Conservation (phyloP, 805 yeast genomes). For the Lachancea sp. region DNA sequence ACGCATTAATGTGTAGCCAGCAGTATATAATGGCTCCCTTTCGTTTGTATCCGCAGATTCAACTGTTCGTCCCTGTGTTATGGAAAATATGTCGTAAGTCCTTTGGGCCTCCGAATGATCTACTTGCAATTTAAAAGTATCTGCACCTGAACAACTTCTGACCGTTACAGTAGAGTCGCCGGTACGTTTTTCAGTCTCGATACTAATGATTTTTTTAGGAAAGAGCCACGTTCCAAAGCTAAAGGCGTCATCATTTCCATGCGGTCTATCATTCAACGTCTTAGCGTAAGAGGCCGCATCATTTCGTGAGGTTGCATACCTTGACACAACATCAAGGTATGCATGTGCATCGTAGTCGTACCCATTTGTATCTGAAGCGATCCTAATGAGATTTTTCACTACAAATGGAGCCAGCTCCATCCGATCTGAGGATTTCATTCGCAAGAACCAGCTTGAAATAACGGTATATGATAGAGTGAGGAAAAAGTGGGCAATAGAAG, state of each 20-base stretch:
- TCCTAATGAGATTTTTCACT: slow-evolving; percentile 44
- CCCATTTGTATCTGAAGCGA: slow-evolving; percentile 35
- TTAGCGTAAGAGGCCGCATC: slow-evolving; percentile 41
- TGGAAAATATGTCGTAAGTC: slow-evolving; percentile 21
- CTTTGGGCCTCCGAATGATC: slow-evolving; percentile 34
- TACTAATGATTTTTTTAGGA: slow-evolving; percentile 51
- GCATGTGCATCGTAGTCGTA: slow-evolving; percentile 49
- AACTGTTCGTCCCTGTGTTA: slow-evolving; percentile 15
- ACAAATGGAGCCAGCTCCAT: slow-evolving; percentile 56
- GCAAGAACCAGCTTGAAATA: slow-evolving; percentile 65
- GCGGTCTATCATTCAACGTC: slow-evolving; percentile 23
- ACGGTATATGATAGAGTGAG: slow-evolving; percentile 60
- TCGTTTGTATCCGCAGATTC: slow-evolving; percentile 38
- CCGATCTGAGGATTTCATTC: slow-evolving; percentile 53
- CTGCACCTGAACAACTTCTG: slow-evolving; percentile 63
- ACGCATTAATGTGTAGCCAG: slow-evolving; percentile 4
- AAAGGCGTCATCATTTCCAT: slow-evolving; percentile 19
- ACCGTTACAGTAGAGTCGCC: slow-evolving; percentile 49
- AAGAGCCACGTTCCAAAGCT: slow-evolving; percentile 48
- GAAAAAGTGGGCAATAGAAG: slow-evolving; percentile 53
- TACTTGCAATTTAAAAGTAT: slow-evolving; percentile 40
- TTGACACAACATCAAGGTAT: slow-evolving; percentile 56
- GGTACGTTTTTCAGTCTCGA: slow-evolving; percentile 44
- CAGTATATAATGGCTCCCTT: background rate
- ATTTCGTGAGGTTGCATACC: slow-evolving; percentile 60